phyloP scores from a whole-genome alignment of 2,329 filamentous ascomycete genomes.

The Sclerotinia trifoliorum region DNA sequence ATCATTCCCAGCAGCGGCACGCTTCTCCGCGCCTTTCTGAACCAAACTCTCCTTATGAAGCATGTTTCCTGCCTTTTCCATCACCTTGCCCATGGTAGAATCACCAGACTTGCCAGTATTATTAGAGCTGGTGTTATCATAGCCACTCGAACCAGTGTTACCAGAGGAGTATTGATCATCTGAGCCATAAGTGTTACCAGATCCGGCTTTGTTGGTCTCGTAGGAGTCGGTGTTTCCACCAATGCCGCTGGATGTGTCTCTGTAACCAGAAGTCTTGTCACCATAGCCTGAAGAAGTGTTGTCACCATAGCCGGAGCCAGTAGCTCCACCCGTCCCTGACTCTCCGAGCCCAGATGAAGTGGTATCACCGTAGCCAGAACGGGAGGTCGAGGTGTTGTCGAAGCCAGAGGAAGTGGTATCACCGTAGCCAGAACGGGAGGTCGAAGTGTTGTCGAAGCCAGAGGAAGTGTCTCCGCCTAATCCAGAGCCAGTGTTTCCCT shows the following conservation, averaged over 20 bases:
- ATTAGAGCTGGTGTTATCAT: conserved; percentile 27
- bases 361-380: not conserved
- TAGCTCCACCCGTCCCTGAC: conserved; percentile 29
- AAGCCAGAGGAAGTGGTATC: conserved; percentile 25
- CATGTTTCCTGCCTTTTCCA: conserved; percentile 56
- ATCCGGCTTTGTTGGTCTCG: conserved; percentile 19
- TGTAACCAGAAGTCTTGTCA: not conserved
- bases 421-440: conserved; percentile 18
- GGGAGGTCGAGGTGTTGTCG: conserved; percentile 29
- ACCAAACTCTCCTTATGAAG: conserved; percentile 49
- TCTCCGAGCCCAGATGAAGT: conserved; percentile 6
- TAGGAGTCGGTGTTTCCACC: conserved; percentile 27
- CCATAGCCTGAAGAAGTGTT: conserved; percentile 20
- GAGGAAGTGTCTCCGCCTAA: conserved; percentile 22
- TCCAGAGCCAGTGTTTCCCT: conserved; percentile 29
- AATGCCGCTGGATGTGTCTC: conserved; percentile 13
- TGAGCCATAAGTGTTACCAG: conserved; percentile 28
- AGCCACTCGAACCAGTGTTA: conserved; percentile 27
- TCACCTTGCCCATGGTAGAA: conserved; percentile 51
- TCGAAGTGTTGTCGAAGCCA: conserved; percentile 29
- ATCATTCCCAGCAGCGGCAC: conserved; percentile 42
- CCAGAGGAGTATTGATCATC: conserved; percentile 22
- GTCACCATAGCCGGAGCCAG: conserved; percentile 25
- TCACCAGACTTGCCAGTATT: conserved; percentile 30
- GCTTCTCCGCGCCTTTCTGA: conserved; percentile 52